Evolutionary conservation across 108 stramenopile species (phyloP), one percentile per base, ranked within the genome.

Genomic region (Aurantiochytrium sp.): DNA sequence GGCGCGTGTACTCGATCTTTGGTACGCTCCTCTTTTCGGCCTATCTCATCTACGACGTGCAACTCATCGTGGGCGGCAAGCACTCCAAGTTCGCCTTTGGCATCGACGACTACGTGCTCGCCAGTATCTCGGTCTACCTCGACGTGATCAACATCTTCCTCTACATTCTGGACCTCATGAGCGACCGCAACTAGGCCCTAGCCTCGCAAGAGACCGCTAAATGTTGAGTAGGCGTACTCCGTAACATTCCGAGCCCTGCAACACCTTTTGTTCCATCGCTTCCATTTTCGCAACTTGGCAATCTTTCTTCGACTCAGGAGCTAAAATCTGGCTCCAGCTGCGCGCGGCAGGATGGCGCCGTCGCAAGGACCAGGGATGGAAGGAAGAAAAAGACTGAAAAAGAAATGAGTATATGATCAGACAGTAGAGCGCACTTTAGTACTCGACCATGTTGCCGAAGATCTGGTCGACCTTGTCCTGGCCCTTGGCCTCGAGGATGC

Each of bases 71-170:
- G 15, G 68, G 87, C 24, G 87, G 87, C 42, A 34, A 68, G 8
- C 93, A 95, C 88, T 53, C 92, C 85, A 96, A 96, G 88, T 95
- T 95, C 89, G 87, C 91, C 85, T 93, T 97, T 94, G 95, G 94
- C 88, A 95, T 95, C 73, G 95, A 97, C 68, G 97, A 98, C 69
- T 97, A 97, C 87, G 95, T 97, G 31, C 89, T 94, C 42, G 98
- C 96, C 6, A 95, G 96, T 24, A 96, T 97, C 93, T 90, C 91
- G 24, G 69, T 97, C 3, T 97, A 96, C 90, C 94, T 95, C 59
- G 97, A 98, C 88, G 94, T 98, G 86, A 92, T 97, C 73, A 97
- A 96, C 87, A 94, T 98, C 4, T 98, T 98, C 88, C 90, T 97
- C 42, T 96, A 96, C 87, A 88, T 97, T 34, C 87, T 98, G 69